These are phyloP conservation scores for Amanita pseudoporphyria DNA, from an alignment of 768 basidiomycete genomes.

Conservation along the genomic window DNA sequence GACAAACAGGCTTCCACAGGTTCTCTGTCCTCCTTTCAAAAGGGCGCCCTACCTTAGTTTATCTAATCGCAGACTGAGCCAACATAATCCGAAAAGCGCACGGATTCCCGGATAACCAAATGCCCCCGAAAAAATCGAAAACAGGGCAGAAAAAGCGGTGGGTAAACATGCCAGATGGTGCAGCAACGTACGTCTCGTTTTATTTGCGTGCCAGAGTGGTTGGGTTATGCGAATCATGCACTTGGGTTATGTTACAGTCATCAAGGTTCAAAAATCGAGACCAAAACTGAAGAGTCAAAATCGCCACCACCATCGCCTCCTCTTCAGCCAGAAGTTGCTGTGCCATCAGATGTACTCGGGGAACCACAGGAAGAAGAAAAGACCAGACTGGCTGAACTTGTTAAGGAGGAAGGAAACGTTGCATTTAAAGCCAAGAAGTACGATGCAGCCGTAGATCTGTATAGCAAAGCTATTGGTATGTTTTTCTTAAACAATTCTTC, in stretches of 20 bases:
- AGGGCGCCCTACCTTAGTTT: background rate
- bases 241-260: background rate
- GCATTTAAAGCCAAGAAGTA: conserved; percentile 63
- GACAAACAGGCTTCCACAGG: too few species aligned
- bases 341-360: background rate
- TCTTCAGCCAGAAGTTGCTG: background rate
- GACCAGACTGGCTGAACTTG: conserved; percentile 42
- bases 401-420: conserved; percentile 69
- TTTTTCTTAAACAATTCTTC: conserved; percentile 5
- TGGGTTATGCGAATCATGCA: background rate
- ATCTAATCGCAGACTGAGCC: background rate
- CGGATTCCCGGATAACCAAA: conserved; percentile 4
- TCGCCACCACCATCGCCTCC: background rate
- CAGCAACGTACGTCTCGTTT: background rate
- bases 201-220: too few species aligned
- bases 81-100: conserved; percentile 7
- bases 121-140: conserved; percentile 7
- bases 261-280: background rate
- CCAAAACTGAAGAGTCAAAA: background rate
- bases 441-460: conserved; percentile 60
- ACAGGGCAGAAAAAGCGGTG: conserved; percentile 1
- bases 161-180: background rate
- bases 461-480: conserved; percentile 67
- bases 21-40: background rate
- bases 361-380: conserved; percentile 23